Evolutionary conservation across 1,284 basidiomycete species (phyloP).

Genomic region (Cutaneotrichosporon cyanovorans): DNA sequence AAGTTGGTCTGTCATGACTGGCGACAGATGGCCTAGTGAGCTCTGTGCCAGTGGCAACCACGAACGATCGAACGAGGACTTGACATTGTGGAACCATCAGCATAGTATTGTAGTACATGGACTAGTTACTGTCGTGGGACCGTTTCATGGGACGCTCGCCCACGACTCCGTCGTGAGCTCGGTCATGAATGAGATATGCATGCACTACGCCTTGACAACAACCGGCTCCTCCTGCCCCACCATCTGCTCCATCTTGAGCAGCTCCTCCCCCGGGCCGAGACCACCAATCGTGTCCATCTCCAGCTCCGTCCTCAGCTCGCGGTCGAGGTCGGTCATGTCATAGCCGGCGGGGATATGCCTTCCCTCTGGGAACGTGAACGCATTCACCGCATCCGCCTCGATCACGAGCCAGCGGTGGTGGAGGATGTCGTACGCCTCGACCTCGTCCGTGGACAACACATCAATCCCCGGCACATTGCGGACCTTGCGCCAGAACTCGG

Average conservation of each 20-base stretch:
- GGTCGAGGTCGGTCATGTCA: neutral
- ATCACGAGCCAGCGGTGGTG: conserved; percentile 53
- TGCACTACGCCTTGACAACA: too few relatives aligned
- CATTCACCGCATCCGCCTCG: conserved; percentile 43
- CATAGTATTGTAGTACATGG: too few relatives aligned
- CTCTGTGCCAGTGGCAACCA: too few relatives aligned
- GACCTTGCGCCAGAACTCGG: conserved; percentile 19
- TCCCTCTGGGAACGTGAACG: conserved; percentile 31
- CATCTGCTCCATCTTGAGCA: neutral
- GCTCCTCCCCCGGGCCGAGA: neutral
- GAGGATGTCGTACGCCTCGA: conserved; percentile 68
- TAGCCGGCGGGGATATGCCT: neutral
- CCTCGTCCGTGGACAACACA: conserved; percentile 56
- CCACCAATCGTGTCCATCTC: neutral
- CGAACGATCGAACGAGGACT: too few relatives aligned
- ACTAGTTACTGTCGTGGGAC: too few relatives aligned
- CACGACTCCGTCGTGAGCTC: too few relatives aligned
- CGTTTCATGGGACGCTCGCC: too few relatives aligned
- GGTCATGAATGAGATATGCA: too few relatives aligned
- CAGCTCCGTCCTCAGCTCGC: neutral
- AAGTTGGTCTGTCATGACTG: too few relatives aligned
- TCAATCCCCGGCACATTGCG: conserved; percentile 55
- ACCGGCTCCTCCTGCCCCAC: too few relatives aligned
- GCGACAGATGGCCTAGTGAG: too few relatives aligned
- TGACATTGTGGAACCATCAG: too few relatives aligned